Conservation (phyloP, 768 basidiomycete genomes). For the Rhodosporidiobolus sp. region DNA sequence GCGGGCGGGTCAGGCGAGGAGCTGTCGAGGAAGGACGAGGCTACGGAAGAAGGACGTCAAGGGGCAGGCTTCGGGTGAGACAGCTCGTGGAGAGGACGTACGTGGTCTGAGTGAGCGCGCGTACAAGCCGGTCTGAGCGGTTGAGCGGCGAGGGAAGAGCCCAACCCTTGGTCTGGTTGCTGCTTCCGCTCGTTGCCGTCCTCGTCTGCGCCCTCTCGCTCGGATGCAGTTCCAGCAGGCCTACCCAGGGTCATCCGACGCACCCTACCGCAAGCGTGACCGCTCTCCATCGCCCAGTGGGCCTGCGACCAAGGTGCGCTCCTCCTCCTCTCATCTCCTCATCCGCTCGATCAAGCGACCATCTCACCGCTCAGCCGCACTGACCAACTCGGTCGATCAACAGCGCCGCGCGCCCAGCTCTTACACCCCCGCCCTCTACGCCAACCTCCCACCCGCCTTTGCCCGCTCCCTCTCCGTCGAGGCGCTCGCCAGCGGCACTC, state of each 20-base stretch:
- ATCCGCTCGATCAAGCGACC: neutral
- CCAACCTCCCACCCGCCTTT: neutral
- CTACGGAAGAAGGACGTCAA: neutral
- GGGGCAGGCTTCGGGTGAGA: too few species aligned
- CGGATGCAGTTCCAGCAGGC: neutral
- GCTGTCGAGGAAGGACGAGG: neutral
- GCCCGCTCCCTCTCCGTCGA: conserved; percentile 12
- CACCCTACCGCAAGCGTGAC: conserved; percentile 11
- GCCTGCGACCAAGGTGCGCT: conserved; percentile 12
- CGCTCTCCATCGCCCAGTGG: conserved; percentile 15
- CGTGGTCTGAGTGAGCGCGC: too few species aligned
- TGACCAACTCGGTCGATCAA: neutral
- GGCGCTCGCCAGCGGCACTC: neutral
- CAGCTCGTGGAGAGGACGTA: too few species aligned
- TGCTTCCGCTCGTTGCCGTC: neutral
- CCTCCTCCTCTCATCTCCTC: neutral
- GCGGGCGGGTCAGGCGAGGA: neutral
- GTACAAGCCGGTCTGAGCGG: too few species aligned
- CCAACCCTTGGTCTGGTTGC: neutral
- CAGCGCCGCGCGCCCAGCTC: conserved; percentile 7
- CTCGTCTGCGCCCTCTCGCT: neutral
- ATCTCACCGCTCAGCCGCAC: neutral
- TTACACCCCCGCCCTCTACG: neutral
- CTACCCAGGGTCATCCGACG: neutral
- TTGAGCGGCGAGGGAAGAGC: too few species aligned